A percentile compares a stretch with the other conserved stretches of the same genome.
phyloP scores from a whole-genome alignment of 257 asterid genomes.

The Solanum verrucosum region DNA sequence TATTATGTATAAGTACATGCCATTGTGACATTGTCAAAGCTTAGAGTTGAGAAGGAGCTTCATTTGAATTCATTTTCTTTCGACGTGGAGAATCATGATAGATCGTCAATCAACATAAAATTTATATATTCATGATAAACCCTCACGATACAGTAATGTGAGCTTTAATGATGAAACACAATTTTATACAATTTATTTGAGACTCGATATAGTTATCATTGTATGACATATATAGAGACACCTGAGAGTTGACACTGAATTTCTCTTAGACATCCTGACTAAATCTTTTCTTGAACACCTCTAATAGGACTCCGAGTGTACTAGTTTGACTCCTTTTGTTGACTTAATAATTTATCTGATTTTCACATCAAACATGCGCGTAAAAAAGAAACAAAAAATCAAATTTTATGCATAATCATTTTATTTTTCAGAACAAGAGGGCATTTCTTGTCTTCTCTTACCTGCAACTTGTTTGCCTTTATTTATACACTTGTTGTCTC shows the following conservation, averaged over 20 bases:
- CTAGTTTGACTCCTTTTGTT: not conserved
- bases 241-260: not conserved
- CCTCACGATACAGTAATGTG: not conserved
- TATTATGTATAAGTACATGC: not conserved
- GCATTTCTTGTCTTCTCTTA: not conserved
- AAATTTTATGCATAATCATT: not conserved
- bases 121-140: not conserved
- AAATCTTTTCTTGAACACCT: not conserved
- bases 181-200: not conserved
- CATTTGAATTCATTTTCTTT: not conserved
- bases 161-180: not conserved
- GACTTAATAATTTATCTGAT: not conserved
- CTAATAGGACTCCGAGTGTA: too few species aligned
- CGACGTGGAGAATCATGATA: not conserved
- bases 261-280: not conserved
- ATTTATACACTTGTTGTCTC: not conserved
- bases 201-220: not conserved
- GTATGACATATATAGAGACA: rapidly evolving
- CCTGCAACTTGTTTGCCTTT: not conserved
- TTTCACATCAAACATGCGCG: not conserved
- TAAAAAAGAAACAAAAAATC: not conserved
- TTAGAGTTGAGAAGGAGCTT: not conserved
- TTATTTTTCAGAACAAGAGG: not conserved
- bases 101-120: not conserved
- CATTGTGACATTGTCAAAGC: not conserved